These are phyloP conservation scores for Sanghuangporus baumii DNA, from an alignment of 1,284 basidiomycete species.

Conservation along the genomic window DNA sequence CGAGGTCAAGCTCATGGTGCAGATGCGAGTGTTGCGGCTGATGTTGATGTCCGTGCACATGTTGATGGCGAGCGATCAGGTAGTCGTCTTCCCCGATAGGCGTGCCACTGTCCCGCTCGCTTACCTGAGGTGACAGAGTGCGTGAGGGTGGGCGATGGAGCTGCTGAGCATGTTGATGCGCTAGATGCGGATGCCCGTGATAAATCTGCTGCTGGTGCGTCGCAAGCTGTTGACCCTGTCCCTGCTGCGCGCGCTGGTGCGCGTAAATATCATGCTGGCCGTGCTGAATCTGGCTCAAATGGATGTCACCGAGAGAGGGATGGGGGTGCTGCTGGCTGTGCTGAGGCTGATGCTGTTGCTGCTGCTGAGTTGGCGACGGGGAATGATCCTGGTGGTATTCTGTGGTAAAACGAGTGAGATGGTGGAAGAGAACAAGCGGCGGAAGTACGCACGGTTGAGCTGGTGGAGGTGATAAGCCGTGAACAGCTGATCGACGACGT, in stretches of 20 bases:
- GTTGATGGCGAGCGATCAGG: constrained; percentile 2
- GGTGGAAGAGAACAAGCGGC: not conserved
- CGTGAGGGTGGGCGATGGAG: constrained; percentile 16
- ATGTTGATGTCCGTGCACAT: constrained; percentile 1
- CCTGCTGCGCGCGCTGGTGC: constrained; percentile 9
- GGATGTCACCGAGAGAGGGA: not conserved
- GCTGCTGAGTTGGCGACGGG: not conserved
- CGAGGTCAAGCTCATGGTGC: constrained; percentile 7
- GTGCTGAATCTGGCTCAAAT: not conserved
- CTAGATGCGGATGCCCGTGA: constrained; percentile 22
- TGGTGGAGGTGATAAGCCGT: constrained; percentile 42
- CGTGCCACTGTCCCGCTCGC: constrained; percentile 3
- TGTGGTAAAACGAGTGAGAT: not conserved
- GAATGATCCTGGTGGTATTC: constrained; percentile 1
- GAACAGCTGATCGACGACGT: constrained; percentile 63
- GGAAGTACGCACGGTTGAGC: constrained; percentile 31
- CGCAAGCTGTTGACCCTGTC: constrained; percentile 10
- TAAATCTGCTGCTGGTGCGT: constrained; percentile 24
- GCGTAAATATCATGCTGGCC: not conserved
- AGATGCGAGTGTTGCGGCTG: constrained; percentile 2
- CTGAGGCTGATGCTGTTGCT: constrained; percentile 1
- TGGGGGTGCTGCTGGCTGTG: not conserved
- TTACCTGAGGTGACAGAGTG: constrained; percentile 1
- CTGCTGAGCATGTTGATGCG: constrained; percentile 20
- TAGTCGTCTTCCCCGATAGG: constrained; percentile 8